Evolutionary conservation across 2,329 filamentous ascomycete species (phyloP).

Genomic region (Monosporascus ibericus): DNA sequence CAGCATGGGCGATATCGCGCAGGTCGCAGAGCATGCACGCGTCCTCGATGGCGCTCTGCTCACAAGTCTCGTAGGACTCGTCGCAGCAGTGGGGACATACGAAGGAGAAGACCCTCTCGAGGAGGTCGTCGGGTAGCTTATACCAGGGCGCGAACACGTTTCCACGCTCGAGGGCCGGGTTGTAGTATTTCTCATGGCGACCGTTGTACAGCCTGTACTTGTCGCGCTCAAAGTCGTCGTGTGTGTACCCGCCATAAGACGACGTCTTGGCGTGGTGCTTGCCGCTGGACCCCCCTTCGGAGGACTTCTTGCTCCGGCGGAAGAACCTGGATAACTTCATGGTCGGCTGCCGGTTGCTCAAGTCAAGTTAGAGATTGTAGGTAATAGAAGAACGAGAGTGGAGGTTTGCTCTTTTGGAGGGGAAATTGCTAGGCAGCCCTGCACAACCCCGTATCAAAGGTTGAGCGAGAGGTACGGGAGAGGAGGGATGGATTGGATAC

Average conservation of each 20-base stretch:
- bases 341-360: conserved; percentile 1
- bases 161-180: conserved; percentile 14
- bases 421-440: too few relatives aligned
- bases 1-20: conserved; percentile 78
- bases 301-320: conserved; percentile 26
- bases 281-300: conserved; percentile 2
- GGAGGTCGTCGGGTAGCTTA: conserved; percentile 59
- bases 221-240: conserved; percentile 22
- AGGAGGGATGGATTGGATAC: background rate
- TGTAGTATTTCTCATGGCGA: conserved; percentile 15
- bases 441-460: background rate
- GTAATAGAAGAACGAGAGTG: background rate
- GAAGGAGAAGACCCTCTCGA: conserved; percentile 71
- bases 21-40: conserved; percentile 92
- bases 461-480: background rate
- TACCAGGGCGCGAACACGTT: conserved; percentile 25
- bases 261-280: conserved; percentile 14
- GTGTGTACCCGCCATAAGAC: conserved; percentile 3
- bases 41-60: conserved; percentile 71
- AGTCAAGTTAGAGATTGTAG: background rate
- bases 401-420: background rate
- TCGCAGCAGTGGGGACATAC: conserved; percentile 81
- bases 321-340: conserved; percentile 28
- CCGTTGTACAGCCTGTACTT: conserved; percentile 22
- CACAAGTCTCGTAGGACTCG: conserved; percentile 72